Conservation (phyloP, 805 yeast species). For the Nakazawaea anatomiae region DNA sequence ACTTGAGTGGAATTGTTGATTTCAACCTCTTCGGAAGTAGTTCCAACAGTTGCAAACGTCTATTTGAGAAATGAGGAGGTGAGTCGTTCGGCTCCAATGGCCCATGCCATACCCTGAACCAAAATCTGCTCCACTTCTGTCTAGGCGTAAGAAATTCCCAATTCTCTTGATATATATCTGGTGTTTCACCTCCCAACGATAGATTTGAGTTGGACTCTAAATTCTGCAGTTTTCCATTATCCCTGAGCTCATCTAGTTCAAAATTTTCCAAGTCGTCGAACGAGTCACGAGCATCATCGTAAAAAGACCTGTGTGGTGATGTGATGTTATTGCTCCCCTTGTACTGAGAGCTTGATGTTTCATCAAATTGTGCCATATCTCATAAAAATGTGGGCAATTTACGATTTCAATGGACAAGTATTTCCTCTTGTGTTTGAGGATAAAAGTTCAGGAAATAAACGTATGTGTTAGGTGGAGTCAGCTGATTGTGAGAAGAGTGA, state of each 20-base stretch:
- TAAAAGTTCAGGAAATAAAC: too few species aligned
- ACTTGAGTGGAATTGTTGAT: slow-evolving; percentile 19
- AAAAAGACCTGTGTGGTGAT: neutral
- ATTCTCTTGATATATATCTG: neutral
- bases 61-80: slow-evolving; percentile 33
- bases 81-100: slow-evolving; percentile 43
- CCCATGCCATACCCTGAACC: slow-evolving; percentile 43
- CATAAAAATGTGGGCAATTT: too few species aligned
- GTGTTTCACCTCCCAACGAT: neutral
- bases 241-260: slow-evolving; percentile 1
- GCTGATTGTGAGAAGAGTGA: too few species aligned
- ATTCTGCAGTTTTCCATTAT: neutral
- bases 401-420: too few species aligned
- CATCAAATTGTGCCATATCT: neutral
- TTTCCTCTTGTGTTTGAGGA: too few species aligned
- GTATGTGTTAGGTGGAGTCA: too few species aligned
- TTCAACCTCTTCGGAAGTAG: slow-evolving; percentile 34
- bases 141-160: slow-evolving; percentile 1
- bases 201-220: neutral
- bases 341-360: neutral
- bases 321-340: neutral
- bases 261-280: neutral
- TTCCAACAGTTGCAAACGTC: slow-evolving; percentile 28
- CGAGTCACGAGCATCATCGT: neutral
- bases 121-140: slow-evolving; percentile 4